Evolutionary conservation across 2,329 filamentous ascomycete genomes (phyloP).

Genomic region (Neonectria hederae): DNA sequence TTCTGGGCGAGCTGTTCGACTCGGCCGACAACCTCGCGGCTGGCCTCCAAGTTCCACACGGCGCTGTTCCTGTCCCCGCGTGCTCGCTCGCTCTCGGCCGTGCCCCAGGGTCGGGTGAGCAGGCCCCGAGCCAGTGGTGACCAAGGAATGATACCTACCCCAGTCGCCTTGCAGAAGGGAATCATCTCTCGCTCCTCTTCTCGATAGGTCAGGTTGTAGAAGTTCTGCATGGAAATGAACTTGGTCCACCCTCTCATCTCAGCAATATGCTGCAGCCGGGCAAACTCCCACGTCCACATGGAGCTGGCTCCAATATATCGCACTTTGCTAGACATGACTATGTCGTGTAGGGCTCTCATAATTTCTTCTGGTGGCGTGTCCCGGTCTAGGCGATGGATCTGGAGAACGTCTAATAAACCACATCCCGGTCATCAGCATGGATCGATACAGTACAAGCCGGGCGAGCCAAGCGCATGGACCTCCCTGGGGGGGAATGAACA

Average conservation of each 20-base stretch:
- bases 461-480: constrained; percentile 55
- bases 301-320: constrained; percentile 61
- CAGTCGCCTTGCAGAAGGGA: constrained; percentile 54
- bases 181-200: constrained; percentile 64
- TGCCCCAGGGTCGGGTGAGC: constrained; percentile 40
- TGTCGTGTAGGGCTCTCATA: constrained; percentile 67
- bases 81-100: constrained; percentile 27
- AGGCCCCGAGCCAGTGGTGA: constrained; percentile 44
- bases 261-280: constrained; percentile 59
- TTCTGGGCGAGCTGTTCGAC: constrained; percentile 65
- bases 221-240: constrained; percentile 67
- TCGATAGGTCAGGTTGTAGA: constrained; percentile 63
- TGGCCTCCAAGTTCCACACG: constrained; percentile 32
- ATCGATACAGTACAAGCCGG: constrained; percentile 50
- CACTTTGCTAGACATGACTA: constrained; percentile 64
- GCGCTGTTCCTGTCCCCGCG: constrained; percentile 21
- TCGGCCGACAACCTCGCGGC: constrained; percentile 41
- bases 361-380: constrained; percentile 58
- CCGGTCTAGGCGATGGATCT: constrained; percentile 68
- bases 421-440: constrained; percentile 50
- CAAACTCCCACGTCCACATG: constrained; percentile 60
- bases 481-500: constrained; percentile 3
- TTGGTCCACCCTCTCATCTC: constrained; percentile 64
- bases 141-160: constrained; percentile 53
- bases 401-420: constrained; percentile 59